Base-by-base conservation (phyloP, 1,284 basidiomycete genomes). In the Puccinia hordei region DNA sequence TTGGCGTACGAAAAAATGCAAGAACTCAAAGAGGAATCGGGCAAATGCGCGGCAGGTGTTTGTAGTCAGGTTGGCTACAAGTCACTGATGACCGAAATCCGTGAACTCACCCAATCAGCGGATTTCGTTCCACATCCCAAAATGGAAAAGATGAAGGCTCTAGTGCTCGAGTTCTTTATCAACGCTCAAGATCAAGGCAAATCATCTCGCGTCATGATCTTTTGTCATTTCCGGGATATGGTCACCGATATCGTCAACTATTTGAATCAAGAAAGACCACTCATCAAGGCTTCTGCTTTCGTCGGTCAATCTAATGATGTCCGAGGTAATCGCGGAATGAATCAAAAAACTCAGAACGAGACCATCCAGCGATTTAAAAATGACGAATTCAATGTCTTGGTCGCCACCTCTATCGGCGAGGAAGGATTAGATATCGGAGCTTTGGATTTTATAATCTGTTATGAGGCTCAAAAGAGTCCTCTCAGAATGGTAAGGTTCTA, bases 391-490 rank as follows among this genome's bases (percentile, higher is more conserved):
- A 98, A 99, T 83, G 91, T 98, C 44, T 88, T 99, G 5, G 96
- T 99, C 1, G 92, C 96, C 0, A 99, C 97, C 0, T 97, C 93
- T 2, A 95, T 99, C 81, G 97, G 97, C 41, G 97, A 99, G 87
- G 97, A 99, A 86, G 97, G 97, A 82, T 88, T 99, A n/a, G 97
- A 99, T 85, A 99, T 99, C 81, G 97, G 97, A 66, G 95, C 98
- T 84, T 92, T 99, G n/a, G 97, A 99, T 85, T 88, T 96, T 84
- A 97, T 98, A 77, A 88, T 98, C 59, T 97, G 95, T 84, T 99
- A 99, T 86, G 97, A 99, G 83, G 92, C 95, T 53, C 93, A 95
- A 83, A 98, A 96, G 87, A 94, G 94, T 17, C 93, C 95, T 0
- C 95, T 98, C 82, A 93, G 96, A 81, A 95, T 98, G 92, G 94